phyloP scores from a whole-genome alignment of 176 grass and related monocot species.

The Leersia perrieri region DNA sequence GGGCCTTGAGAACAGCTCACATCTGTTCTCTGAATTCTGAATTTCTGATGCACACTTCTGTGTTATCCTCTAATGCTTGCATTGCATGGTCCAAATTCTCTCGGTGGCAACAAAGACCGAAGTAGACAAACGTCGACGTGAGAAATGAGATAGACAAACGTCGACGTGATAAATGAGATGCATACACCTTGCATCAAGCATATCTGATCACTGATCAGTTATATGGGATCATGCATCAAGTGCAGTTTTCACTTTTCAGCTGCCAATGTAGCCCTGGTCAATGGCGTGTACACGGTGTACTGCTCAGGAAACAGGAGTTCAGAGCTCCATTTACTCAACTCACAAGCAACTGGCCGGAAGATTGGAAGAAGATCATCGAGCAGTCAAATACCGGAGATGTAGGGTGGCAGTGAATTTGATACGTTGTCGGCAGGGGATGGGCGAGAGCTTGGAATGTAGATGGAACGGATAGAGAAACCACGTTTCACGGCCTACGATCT shows the following conservation, averaged over 20 bases:
- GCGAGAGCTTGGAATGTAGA: neutral
- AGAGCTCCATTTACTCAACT: neutral
- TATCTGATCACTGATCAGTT: neutral
- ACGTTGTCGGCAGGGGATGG: neutral
- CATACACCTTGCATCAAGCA: neutral
- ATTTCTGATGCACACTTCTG: neutral
- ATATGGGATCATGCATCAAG: neutral
- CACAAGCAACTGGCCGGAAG: neutral
- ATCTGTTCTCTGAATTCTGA: neutral
- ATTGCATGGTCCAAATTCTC: conserved; percentile 23
- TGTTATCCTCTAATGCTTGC: too few relatives aligned
- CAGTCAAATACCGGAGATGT: conserved; percentile 29
- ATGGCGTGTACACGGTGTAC: neutral
- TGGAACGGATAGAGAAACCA: neutral
- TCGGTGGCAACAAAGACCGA: neutral
- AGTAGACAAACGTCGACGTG: conserved; percentile 11
- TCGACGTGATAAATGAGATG: neutral
- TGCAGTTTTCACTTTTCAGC: neutral
- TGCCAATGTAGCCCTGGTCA: neutral
- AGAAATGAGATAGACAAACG: neutral
- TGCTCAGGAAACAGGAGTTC: neutral
- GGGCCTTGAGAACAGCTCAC: conserved; percentile 4
- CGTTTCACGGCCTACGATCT: neutral
- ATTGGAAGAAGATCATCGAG: neutral
- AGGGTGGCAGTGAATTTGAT: neutral